These are phyloP conservation scores for Macaranga tanarius DNA, from an alignment of 441 rosid genomes.

Conservation along the genomic window DNA sequence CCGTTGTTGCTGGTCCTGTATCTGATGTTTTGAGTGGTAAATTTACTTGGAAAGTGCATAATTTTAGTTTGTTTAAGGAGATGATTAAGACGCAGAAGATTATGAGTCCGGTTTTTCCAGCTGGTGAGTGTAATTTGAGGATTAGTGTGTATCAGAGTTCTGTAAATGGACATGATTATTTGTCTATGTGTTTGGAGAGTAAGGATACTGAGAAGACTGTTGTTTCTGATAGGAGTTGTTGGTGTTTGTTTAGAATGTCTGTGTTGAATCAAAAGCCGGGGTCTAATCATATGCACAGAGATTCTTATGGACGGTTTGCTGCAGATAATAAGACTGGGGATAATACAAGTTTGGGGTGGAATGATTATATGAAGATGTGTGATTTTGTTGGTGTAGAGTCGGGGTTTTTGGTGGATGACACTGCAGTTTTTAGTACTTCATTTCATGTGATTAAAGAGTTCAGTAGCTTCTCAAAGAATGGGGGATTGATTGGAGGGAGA, in stretches of 20 bases:
- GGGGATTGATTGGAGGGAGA: conserved; percentile 66
- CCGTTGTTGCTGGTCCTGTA: conserved; percentile 57
- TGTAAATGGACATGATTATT: conserved; percentile 72
- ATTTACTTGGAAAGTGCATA: conserved; percentile 96
- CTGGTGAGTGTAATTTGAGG: conserved; percentile 94
- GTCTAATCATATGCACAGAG: conserved; percentile 85
- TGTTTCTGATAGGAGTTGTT: conserved; percentile 72
- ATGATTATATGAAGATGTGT: conserved; percentile 91
- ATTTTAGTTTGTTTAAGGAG: conserved; percentile 90
- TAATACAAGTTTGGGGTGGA: conserved; percentile 98
- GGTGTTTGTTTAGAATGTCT: conserved; percentile 98
- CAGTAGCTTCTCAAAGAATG: conserved; percentile 76
- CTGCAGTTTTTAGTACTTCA: conserved; percentile 86
- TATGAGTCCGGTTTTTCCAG: conserved; percentile 97
- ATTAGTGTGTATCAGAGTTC: conserved; percentile 93
- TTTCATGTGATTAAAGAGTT: conserved; percentile 96
- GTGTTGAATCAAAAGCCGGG: conserved; percentile 89
- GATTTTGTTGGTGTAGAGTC: conserved; percentile 74
- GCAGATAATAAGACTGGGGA: conserved; percentile 97
- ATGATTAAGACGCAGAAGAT: conserved; percentile 98
- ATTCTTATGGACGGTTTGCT: conserved; percentile 93
- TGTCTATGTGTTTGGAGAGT: conserved; percentile 97
- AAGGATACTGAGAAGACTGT: conserved; percentile 77
- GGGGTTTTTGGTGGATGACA: conserved; percentile 82
- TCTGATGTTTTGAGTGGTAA: conserved; percentile 91